A percentile compares a stretch with the other conserved stretches of the same genome.
phyloP scores from a whole-genome alignment of 2,329 filamentous ascomycete genomes.

The Alternaria dauci region DNA sequence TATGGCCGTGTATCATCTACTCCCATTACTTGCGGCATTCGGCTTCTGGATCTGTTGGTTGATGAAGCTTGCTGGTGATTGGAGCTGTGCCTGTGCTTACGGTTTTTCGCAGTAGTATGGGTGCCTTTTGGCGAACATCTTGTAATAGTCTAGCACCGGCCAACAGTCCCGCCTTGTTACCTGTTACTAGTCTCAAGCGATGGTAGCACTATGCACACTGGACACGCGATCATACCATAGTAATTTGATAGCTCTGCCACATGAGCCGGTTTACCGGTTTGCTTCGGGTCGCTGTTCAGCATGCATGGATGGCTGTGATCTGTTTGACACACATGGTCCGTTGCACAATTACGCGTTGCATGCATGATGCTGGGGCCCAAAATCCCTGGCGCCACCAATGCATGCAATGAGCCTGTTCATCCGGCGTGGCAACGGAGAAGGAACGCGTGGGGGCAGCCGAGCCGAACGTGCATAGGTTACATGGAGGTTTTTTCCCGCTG shows the following conservation, averaged over 20 bases:
- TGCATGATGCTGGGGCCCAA: background rate
- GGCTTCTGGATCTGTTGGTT: slow-evolving; percentile 14
- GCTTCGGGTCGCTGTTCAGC: background rate
- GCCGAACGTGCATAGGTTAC: slow-evolving; percentile 2
- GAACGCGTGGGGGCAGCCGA: slow-evolving; percentile 21
- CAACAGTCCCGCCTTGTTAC: background rate
- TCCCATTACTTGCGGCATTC: slow-evolving; percentile 2
- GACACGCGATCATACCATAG: background rate
- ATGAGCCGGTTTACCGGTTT: background rate
- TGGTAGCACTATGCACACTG: background rate
- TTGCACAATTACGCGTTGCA: background rate
- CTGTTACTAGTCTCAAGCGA: background rate
- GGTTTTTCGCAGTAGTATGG: slow-evolving; percentile 3
- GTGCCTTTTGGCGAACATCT: slow-evolving; percentile 5
- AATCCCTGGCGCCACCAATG: background rate
- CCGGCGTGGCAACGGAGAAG: background rate
- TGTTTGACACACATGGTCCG: background rate
- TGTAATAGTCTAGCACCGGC: background rate
- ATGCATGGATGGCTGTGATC: background rate
- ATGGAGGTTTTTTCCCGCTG: slow-evolving; percentile 6
- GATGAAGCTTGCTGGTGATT: background rate
- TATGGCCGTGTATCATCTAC: slow-evolving; percentile 7
- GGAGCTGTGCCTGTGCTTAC: slow-evolving; percentile 5
- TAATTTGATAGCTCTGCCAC: background rate
- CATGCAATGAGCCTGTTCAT: background rate